A percentile compares a stretch with the other conserved stretches of the same genome.
Conservation (phyloP, 139 green algal species). For the Gonium pectorale region DNA sequence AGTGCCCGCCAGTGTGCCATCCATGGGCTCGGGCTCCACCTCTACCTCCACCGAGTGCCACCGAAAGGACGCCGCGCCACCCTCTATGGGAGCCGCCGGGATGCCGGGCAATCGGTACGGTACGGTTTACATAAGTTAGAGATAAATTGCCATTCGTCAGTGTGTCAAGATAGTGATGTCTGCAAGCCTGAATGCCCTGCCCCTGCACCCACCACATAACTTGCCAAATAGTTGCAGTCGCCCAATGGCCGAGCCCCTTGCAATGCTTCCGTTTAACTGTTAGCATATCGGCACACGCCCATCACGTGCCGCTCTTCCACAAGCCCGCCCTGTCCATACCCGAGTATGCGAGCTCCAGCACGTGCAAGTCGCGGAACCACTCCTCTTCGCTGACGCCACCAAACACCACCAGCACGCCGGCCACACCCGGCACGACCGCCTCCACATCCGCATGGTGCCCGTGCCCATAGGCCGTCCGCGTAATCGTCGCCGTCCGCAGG, state of each 20-base stretch:
- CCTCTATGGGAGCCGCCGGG: neutral
- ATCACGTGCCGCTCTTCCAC: neutral
- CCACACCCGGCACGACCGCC: slow-evolving; percentile 32
- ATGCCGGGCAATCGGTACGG: too few relatives aligned
- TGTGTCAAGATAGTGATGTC: too few relatives aligned
- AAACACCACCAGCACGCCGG: slow-evolving; percentile 52
- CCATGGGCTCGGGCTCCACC: neutral
- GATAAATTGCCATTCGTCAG: too few relatives aligned
- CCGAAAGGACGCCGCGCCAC: neutral
- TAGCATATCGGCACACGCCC: too few relatives aligned
- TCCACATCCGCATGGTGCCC: slow-evolving; percentile 18
- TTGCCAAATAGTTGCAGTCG: too few relatives aligned
- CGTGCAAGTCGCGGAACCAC: slow-evolving; percentile 54
- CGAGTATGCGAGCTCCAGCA: slow-evolving; percentile 45
- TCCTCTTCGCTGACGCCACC: slow-evolving; percentile 47
- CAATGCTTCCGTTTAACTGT: too few relatives aligned
- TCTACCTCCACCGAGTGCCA: slow-evolving; percentile 36
- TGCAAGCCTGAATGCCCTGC: too few relatives aligned
- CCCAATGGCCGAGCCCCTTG: too few relatives aligned
- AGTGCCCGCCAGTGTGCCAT: neutral
- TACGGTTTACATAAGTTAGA: too few relatives aligned
- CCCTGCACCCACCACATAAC: too few relatives aligned
- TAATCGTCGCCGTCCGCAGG: too few relatives aligned
- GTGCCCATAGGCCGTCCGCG: neutral
- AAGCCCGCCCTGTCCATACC: neutral